These are phyloP conservation scores for Heterobasidion annosum DNA, from an alignment of 1,284 basidiomycete species.

Conservation along the genomic window DNA sequence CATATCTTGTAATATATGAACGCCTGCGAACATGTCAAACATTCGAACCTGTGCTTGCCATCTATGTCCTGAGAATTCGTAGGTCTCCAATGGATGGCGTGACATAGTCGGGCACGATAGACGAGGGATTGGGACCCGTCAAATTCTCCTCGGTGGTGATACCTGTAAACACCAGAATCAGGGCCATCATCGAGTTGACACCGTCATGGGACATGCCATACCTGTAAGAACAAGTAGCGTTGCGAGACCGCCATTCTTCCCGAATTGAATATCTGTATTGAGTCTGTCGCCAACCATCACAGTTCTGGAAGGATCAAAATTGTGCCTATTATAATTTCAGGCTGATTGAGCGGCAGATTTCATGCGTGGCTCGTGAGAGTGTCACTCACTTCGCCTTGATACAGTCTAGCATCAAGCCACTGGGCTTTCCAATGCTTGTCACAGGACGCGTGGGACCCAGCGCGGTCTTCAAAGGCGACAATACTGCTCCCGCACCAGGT, in stretches of 20 bases:
- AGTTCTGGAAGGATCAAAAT: constrained; percentile 78
- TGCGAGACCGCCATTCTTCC: constrained; percentile 75
- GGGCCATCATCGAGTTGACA: constrained; percentile 1
- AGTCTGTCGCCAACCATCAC: constrained; percentile 96
- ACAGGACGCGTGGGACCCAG: constrained; percentile 54
- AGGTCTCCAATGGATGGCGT: constrained; percentile 77
- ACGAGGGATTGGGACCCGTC: constrained; percentile 58
- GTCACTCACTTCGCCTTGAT: constrained; percentile 85
- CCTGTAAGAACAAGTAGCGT: constrained; percentile 95
- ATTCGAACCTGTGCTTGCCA: neutral
- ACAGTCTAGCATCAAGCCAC: constrained; percentile 88
- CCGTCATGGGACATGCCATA: constrained; percentile 16
- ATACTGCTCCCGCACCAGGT: constrained; percentile 81
- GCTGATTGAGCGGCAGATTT: neutral
- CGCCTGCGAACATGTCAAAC: neutral
- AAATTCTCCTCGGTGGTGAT: constrained; percentile 68
- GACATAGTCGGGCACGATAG: constrained; percentile 74
- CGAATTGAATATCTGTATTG: constrained; percentile 93
- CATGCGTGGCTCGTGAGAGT: neutral
- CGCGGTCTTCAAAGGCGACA: constrained; percentile 74
- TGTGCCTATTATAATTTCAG: constrained; percentile 44
- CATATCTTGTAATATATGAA: neutral
- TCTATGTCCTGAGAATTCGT: constrained; percentile 15
- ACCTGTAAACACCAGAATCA: constrained; percentile 32
- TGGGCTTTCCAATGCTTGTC: constrained; percentile 85